A percentile compares a stretch with the other conserved stretches of the same genome.
phyloP scores from a whole-genome alignment of 202 grass and related monocot species.

The Setaria italica region DNA sequence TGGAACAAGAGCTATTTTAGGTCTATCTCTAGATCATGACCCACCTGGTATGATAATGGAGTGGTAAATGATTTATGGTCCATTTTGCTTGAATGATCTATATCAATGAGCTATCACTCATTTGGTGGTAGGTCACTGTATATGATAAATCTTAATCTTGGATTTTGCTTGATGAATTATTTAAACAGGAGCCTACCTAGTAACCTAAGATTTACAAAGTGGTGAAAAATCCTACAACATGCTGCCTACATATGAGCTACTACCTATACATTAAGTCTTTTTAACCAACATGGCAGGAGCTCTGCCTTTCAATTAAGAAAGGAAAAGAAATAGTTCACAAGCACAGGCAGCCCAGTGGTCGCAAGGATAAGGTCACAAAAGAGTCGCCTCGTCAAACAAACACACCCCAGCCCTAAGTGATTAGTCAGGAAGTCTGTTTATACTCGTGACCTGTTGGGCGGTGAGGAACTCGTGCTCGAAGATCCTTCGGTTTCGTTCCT shows the following conservation, averaged over 20 bases:
- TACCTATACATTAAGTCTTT: too few species aligned
- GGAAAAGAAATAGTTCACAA: too few species aligned
- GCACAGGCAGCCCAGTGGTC: too few species aligned
- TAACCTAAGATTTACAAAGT: conserved; percentile 22
- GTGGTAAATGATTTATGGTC: background rate
- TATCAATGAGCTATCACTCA: conserved; percentile 20
- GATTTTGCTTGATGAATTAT: conserved; percentile 15
- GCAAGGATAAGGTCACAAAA: too few species aligned
- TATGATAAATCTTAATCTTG: background rate
- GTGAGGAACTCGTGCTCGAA: too few species aligned
- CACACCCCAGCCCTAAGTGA: too few species aligned
- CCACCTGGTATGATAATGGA: background rate
- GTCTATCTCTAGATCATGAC: conserved; percentile 6
- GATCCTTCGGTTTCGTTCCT: too few species aligned
- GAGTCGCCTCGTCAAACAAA: too few species aligned
- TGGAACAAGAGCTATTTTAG: background rate
- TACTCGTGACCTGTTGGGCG: too few species aligned
- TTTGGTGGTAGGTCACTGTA: conserved; percentile 16
- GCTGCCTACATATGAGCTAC: background rate
- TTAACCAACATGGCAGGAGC: too few species aligned
- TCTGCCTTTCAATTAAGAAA: too few species aligned
- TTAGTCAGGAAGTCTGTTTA: too few species aligned
- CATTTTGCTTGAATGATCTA: conserved; percentile 19
- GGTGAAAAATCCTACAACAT: background rate
- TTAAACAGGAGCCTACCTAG: conserved; percentile 29